These are phyloP conservation scores for Fragilaria radians DNA, from an alignment of 108 stramenopile species.

Conservation along the genomic window DNA sequence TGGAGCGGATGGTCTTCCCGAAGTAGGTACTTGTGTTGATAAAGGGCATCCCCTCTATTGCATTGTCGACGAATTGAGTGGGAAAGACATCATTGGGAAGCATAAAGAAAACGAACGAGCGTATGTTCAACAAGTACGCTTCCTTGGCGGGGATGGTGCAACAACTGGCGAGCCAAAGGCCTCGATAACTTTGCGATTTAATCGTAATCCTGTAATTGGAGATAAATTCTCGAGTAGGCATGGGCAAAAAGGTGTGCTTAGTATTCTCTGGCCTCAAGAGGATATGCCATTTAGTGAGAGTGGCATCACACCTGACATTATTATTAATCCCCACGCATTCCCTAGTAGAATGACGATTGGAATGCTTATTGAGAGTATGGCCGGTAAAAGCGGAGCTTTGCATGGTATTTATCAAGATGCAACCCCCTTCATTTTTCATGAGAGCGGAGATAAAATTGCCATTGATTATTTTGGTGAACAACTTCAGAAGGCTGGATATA, in stretches of 20 bases:
- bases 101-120: constrained; percentile 98
- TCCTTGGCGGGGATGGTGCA: too few relatives aligned
- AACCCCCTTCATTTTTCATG: constrained; percentile 84
- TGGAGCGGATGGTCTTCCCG: constrained; percentile 95
- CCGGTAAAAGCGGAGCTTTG: constrained; percentile 95
- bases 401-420: constrained; percentile 97
- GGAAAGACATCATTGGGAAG: constrained; percentile 94
- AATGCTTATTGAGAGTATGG: constrained; percentile 96
- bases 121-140: constrained; percentile 95
- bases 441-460: constrained; percentile 54
- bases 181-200: constrained; percentile 96
- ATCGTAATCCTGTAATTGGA: constrained; percentile 93
- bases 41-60: too few relatives aligned
- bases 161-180: constrained; percentile 94
- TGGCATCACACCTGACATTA: constrained; percentile 98
- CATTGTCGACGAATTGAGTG: constrained; percentile 96
- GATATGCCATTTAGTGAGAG: constrained; percentile 99
- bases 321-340: constrained; percentile 99
- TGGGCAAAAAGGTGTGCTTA: constrained; percentile 99
- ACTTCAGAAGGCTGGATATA: constrained; percentile 94
- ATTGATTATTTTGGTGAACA: constrained; percentile 90
- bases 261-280: constrained; percentile 98
- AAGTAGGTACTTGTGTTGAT: constrained; percentile 92
- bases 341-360: constrained; percentile 99
- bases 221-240: constrained; percentile 96